These are phyloP conservation scores for Trichophaea hybrida DNA, from an alignment of 2,329 filamentous ascomycete species.

Conservation along the genomic window DNA sequence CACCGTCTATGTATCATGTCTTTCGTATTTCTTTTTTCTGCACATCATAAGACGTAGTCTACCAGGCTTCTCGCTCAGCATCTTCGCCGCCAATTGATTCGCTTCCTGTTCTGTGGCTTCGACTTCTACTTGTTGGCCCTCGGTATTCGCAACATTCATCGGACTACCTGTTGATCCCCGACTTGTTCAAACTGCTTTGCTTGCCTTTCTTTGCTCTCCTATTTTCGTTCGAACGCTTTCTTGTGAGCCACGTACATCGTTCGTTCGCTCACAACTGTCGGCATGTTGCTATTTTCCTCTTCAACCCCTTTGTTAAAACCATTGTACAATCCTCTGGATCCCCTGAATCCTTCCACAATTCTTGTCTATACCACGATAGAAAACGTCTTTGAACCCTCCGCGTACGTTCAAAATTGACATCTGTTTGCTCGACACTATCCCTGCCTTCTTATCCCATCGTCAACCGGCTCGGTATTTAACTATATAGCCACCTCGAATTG, in stretches of 20 bases:
- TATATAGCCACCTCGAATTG: too few relatives aligned
- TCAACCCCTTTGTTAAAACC: too few relatives aligned
- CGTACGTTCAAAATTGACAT: too few relatives aligned
- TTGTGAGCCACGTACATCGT: not conserved
- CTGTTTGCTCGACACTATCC: too few relatives aligned
- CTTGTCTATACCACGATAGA: too few relatives aligned
- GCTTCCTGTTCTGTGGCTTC: not conserved
- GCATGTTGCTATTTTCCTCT: too few relatives aligned
- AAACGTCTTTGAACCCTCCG: too few relatives aligned
- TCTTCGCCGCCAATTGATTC: not conserved
- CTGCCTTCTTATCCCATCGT: too few relatives aligned
- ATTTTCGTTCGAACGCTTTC: not conserved
- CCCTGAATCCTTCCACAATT: too few relatives aligned
- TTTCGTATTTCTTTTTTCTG: not conserved
- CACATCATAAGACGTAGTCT: not conserved
- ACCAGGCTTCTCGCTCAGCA: not conserved
- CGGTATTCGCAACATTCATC: not conserved
- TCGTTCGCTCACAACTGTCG: too few relatives aligned
- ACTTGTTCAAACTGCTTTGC: not conserved
- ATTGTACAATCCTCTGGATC: too few relatives aligned
- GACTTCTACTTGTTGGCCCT: not conserved
- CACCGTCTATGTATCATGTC: not conserved
- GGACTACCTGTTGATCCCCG: not conserved
- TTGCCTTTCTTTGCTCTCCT: not conserved
- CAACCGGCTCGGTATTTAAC: too few relatives aligned